Conservation (phyloP, 257 asterid genomes). For the Ophiorrhiza pumila region DNA sequence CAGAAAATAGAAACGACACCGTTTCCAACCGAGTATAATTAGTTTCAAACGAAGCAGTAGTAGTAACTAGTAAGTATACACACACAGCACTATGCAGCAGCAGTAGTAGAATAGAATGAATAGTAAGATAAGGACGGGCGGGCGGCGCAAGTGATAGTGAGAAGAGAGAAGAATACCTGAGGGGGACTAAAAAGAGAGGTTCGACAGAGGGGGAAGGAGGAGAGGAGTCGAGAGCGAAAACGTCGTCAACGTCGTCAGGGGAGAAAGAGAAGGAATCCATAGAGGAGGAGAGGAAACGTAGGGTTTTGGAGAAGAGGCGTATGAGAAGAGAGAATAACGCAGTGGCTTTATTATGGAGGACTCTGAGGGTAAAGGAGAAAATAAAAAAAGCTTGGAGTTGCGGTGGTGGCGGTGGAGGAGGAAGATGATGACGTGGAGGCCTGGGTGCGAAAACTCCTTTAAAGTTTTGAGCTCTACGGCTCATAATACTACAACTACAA, state of each 20-base stretch:
- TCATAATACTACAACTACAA: conserved; percentile 19
- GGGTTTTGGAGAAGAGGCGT: conserved; percentile 23
- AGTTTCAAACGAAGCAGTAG: too few relatives aligned
- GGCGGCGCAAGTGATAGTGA: neutral
- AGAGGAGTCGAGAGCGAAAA: conserved; percentile 25
- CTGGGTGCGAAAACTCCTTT: conserved; percentile 22
- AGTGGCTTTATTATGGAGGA: too few relatives aligned
- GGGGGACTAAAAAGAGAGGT: conserved; percentile 44
- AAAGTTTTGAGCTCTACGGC: conserved; percentile 23
- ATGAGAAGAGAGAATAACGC: conserved; percentile 11
- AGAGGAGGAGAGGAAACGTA: conserved; percentile 16
- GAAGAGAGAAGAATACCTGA: conserved; percentile 26
- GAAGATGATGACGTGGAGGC: neutral
- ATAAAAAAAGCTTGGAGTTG: conserved; percentile 20
- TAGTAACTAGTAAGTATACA: neutral
- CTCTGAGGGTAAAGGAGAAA: neutral
- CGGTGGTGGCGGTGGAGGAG: neutral
- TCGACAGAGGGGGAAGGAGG: conserved; percentile 31
- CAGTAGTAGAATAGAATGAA: too few relatives aligned
- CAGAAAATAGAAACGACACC: neutral
- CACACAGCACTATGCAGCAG: too few relatives aligned
- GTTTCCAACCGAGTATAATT: neutral
- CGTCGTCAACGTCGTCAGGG: conserved; percentile 29
- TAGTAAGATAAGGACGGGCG: too few relatives aligned
- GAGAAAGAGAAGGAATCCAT: conserved; percentile 41